These are phyloP conservation scores for Ceratobasidium sp. DNA, from an alignment of 1,284 basidiomycete species.

Conservation along the genomic window DNA sequence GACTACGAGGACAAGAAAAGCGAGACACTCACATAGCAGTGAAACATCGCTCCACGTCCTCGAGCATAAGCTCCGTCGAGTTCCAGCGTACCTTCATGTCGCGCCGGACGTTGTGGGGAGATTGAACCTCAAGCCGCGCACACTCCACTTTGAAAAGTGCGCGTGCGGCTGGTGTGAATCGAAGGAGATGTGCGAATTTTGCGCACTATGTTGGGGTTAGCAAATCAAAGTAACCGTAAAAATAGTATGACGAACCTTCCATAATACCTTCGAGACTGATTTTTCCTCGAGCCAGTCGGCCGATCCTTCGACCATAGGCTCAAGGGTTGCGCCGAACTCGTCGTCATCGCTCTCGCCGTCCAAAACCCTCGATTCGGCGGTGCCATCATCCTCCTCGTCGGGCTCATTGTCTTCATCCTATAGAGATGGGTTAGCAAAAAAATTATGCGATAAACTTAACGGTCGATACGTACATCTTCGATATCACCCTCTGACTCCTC, in stretches of 20 bases:
- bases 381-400: too few relatives aligned
- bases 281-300: background rate
- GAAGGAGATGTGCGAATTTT: background rate
- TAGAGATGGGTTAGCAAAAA: too few relatives aligned
- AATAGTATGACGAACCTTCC: background rate
- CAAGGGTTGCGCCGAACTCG: background rate
- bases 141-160: background rate
- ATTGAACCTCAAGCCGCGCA: background rate
- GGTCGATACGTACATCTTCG: background rate
- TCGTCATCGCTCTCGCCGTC: background rate
- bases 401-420: too few relatives aligned
- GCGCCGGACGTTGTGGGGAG: slow-evolving; percentile 1
- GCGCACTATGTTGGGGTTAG: background rate
- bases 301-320: background rate
- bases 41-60: background rate
- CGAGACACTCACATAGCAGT: background rate
- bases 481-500: background rate
- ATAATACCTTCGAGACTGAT: background rate
- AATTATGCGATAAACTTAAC: too few relatives aligned
- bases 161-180: background rate
- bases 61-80: background rate
- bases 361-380: too few relatives aligned
- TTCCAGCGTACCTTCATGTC: slow-evolving; percentile 6
- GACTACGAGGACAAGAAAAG: background rate
- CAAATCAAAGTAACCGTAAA: too few relatives aligned